Evolutionary conservation across 768 basidiomycete species (phyloP).

Genomic region (Pleurotus sapidus): DNA sequence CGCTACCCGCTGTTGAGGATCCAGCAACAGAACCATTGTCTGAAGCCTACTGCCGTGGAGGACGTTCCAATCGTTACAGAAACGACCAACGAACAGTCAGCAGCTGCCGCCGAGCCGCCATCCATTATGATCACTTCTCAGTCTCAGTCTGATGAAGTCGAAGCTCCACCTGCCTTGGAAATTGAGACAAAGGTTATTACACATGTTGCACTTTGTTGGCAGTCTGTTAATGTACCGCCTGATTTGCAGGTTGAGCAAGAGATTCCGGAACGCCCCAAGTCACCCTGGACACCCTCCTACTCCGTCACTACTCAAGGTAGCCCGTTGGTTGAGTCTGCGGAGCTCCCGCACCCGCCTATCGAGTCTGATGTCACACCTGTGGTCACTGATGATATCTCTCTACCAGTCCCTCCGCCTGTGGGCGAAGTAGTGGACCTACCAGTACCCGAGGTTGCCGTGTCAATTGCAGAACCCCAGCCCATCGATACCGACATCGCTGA

Average conservation of each 20-base stretch:
- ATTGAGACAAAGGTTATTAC: background rate
- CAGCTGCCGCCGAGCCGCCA: too few species aligned
- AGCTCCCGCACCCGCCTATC: constrained; percentile 10
- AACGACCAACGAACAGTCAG: too few species aligned
- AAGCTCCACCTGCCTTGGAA: background rate
- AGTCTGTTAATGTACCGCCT: background rate
- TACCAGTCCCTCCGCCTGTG: too few species aligned
- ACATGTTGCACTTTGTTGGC: background rate
- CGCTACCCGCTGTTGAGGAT: background rate
- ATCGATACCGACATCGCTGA: background rate
- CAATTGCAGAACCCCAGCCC: too few species aligned
- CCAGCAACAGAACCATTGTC: background rate
- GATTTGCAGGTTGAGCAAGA: background rate
- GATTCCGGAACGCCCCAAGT: constrained; percentile 1
- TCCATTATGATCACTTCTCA: too few species aligned
- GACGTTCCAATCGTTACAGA: background rate
- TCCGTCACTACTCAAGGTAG: constrained; percentile 19
- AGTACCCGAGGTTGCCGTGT: too few species aligned
- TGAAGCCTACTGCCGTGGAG: background rate
- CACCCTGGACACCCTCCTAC: constrained; percentile 19
- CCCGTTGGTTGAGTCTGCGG: background rate
- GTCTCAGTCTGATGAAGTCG: background rate
- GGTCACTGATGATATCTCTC: too few species aligned
- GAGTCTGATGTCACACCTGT: too few species aligned
- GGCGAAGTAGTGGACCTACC: too few species aligned